Percentiles rank a stretch among this genome's conserved stretches.
phyloP scores from a whole-genome alignment of 805 yeast genomes.

The Candida sphagnicola region DNA sequence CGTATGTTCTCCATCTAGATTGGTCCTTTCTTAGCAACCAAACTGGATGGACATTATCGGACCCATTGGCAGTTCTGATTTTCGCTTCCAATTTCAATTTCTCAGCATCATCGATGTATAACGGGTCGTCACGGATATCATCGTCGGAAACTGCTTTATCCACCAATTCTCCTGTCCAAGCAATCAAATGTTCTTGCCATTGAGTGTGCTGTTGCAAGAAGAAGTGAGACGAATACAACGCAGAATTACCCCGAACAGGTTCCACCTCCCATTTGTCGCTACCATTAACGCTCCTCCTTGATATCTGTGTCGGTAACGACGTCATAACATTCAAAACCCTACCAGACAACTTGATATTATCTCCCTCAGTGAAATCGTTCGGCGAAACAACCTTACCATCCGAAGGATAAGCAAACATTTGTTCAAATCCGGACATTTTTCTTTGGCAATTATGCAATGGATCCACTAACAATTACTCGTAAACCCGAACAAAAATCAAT shows the following conservation, averaged over 20 bases:
- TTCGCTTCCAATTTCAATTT: conserved; percentile 46
- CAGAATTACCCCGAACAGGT: conserved; percentile 77
- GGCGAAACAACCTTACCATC: conserved; percentile 22
- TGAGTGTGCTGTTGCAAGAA: conserved; percentile 60
- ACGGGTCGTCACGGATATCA: conserved; percentile 46
- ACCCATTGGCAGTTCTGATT: conserved; percentile 43
- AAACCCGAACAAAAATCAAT: too few species aligned
- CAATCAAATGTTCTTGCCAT: conserved; percentile 87
- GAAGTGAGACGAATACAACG: conserved; percentile 71
- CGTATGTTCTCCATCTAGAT: conserved; percentile 80
- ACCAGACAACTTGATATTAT: conserved; percentile 50
- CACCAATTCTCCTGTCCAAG: conserved; percentile 91
- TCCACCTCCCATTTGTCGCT: conserved; percentile 52
- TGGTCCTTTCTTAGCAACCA: conserved; percentile 84
- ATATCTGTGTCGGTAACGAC: conserved; percentile 60
- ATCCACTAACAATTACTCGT: too few species aligned
- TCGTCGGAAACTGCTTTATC: conserved; percentile 36
- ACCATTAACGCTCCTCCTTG: conserved; percentile 29
- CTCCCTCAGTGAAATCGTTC: conserved; percentile 19
- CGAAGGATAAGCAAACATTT: conserved; percentile 18
- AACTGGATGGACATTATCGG: conserved; percentile 71
- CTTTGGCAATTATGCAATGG: too few species aligned
- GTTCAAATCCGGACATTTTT: conserved; percentile 10
- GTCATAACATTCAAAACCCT: conserved; percentile 67
- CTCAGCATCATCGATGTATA: conserved; percentile 54